Evolutionary conservation across 1,284 basidiomycete species (phyloP).

Genomic region (Tilletia walkeri): DNA sequence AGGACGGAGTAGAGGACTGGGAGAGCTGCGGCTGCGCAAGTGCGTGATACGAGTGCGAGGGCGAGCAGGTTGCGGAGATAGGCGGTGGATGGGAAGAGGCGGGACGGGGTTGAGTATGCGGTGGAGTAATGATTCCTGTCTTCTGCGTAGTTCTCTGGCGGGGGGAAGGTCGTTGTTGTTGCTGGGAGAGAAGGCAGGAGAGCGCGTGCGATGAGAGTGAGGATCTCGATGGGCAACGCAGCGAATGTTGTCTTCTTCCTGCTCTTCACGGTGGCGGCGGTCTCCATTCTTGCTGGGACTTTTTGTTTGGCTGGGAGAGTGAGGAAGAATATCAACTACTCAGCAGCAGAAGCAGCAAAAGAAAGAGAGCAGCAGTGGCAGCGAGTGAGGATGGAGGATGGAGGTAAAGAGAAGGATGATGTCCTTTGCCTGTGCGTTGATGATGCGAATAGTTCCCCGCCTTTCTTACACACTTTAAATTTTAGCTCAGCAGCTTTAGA

Average conservation of each 20-base stretch:
- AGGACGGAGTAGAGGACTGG: conserved; percentile 12
- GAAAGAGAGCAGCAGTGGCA: no score
- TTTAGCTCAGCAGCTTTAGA: neutral
- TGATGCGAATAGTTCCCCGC: neutral
- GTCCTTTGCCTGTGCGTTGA: neutral
- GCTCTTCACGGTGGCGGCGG: neutral
- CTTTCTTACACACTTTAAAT: neutral
- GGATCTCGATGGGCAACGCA: conserved; percentile 1
- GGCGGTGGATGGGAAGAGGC: neutral
- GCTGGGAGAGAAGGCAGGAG: neutral
- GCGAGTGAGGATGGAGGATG: neutral
- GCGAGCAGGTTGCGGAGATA: neutral
- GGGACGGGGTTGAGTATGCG: neutral
- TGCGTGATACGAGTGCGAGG: neutral
- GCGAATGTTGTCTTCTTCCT: neutral
- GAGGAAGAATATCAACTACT: neutral
- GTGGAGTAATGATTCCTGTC: neutral
- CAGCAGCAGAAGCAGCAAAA: no score
- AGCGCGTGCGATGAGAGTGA: conserved; percentile 13
- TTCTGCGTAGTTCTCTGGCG: no score
- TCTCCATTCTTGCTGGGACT: neutral
- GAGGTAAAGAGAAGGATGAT: neutral
- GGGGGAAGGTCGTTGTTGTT: neutral
- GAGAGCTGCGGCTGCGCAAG: neutral
- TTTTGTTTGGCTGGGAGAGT: neutral